phyloP scores from a whole-genome alignment of 164 flowering plant species.

The Magnolia changhungtana region DNA sequence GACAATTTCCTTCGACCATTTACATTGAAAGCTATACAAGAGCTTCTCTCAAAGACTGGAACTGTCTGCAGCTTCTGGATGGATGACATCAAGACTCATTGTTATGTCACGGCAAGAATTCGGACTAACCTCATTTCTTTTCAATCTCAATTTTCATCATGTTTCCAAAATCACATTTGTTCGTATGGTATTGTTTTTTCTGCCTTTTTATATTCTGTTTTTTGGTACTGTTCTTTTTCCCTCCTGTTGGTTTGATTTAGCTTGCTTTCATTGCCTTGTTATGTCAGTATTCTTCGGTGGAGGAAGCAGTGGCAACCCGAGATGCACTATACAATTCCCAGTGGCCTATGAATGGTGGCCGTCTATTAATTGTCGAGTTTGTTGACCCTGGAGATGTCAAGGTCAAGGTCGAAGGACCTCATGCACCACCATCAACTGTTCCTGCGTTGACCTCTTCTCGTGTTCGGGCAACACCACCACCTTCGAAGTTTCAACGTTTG shows the following conservation, averaged over 20 bases:
- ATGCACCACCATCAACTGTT: neutral
- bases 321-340: constrained; percentile 14
- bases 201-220: too few species aligned
- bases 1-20: too few species aligned
- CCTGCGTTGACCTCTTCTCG: too few species aligned
- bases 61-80: constrained; percentile 13
- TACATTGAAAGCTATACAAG: constrained; percentile 6
- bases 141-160: too few species aligned
- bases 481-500: too few species aligned
- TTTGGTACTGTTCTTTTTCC: too few species aligned
- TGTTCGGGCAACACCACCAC: too few species aligned
- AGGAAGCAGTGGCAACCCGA: constrained; percentile 9
- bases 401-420: constrained; percentile 2
- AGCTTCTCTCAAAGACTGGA: constrained; percentile 15
- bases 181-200: too few species aligned
- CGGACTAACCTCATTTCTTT: too few species aligned
- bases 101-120: constrained; percentile 9
- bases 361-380: constrained; percentile 10
- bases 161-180: too few species aligned
- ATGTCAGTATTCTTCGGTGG: constrained; percentile 12
- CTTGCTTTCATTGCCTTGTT: neutral
- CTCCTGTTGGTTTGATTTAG: too few species aligned
- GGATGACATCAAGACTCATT: constrained; percentile 17
- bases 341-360: constrained; percentile 16
- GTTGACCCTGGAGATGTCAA: constrained; percentile 14